phyloP scores from a whole-genome alignment of 1,284 basidiomycete species.

The Cutaneotrichosporon cavernicola region DNA sequence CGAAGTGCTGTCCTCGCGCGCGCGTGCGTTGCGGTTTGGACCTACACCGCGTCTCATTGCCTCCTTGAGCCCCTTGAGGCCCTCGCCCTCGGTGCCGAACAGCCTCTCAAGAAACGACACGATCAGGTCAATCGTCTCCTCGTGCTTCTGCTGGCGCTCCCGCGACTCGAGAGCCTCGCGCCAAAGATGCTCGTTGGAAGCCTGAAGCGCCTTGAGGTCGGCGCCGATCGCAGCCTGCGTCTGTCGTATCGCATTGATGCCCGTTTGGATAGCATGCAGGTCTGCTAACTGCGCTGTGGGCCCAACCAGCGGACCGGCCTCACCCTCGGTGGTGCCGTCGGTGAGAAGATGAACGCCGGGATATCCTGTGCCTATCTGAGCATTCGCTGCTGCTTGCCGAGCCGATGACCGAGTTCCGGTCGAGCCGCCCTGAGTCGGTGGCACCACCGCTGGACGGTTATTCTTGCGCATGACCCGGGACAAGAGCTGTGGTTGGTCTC shows the following conservation, averaged over 20 bases:
- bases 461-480: slow-evolving; percentile 81
- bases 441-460: slow-evolving; percentile 43
- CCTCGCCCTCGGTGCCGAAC: slow-evolving; percentile 64
- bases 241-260: slow-evolving; percentile 82
- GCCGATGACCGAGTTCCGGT: slow-evolving; percentile 36
- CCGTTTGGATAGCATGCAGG: slow-evolving; percentile 56
- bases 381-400: slow-evolving; percentile 30
- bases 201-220: slow-evolving; percentile 83
- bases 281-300: slow-evolving; percentile 40
- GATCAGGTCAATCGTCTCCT: slow-evolving; percentile 96
- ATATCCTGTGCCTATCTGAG: slow-evolving; percentile 17
- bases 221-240: slow-evolving; percentile 86
- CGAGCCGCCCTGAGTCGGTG: slow-evolving; percentile 23
- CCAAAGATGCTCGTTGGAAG: slow-evolving; percentile 86
- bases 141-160: slow-evolving; percentile 80
- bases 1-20: slow-evolving; percentile 31
- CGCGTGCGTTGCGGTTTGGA: slow-evolving; percentile 17
- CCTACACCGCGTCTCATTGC: slow-evolving; percentile 41
- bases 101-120: slow-evolving; percentile 90
- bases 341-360: slow-evolving; percentile 41
- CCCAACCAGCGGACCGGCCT: slow-evolving; percentile 34
- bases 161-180: slow-evolving; percentile 80
- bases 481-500: slow-evolving; percentile 86
- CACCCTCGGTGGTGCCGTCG: slow-evolving; percentile 47
- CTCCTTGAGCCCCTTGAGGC: slow-evolving; percentile 46